Conservation (phyloP, 192 early-diverging fungal genomes). For the Backusella tuberculispora region DNA sequence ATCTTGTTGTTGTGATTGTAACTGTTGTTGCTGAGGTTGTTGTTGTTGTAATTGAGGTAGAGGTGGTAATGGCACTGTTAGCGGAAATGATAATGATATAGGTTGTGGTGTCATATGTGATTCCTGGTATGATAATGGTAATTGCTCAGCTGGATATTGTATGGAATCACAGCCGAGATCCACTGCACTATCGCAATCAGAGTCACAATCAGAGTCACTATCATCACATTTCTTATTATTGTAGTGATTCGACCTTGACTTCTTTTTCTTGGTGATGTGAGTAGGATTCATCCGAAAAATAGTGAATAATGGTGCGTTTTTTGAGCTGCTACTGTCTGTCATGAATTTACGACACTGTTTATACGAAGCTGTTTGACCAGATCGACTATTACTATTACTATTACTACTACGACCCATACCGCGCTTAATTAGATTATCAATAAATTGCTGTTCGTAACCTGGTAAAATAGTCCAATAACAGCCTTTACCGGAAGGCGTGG, state of each 20-base stretch:
- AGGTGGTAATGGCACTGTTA: too few species aligned
- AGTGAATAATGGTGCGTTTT: conserved; percentile 27
- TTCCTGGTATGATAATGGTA: too few species aligned
- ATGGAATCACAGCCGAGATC: neutral
- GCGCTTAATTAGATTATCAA: conserved; percentile 33
- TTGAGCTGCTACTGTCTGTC: neutral
- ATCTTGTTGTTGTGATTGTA: neutral
- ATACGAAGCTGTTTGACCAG: conserved; percentile 4
- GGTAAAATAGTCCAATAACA: conserved; percentile 62
- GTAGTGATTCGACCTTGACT: neutral
- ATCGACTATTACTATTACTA: too few species aligned
- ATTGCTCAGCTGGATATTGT: neutral
- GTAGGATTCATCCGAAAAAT: conserved; percentile 28
- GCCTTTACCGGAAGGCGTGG: conserved; percentile 62
- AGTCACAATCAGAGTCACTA: neutral
- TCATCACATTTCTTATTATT: neutral
- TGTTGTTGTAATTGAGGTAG: too few species aligned
- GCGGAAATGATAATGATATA: too few species aligned
- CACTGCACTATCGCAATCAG: conserved; percentile 22
- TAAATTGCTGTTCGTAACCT: conserved; percentile 30
- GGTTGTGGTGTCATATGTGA: too few species aligned
- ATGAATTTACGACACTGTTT: neutral
- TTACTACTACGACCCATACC: neutral
- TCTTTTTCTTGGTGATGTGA: neutral
- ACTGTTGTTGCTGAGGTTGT: too few species aligned